Base-by-base conservation (phyloP, 2,329 filamentous ascomycete species). In the Aspergillus nomiae region DNA sequence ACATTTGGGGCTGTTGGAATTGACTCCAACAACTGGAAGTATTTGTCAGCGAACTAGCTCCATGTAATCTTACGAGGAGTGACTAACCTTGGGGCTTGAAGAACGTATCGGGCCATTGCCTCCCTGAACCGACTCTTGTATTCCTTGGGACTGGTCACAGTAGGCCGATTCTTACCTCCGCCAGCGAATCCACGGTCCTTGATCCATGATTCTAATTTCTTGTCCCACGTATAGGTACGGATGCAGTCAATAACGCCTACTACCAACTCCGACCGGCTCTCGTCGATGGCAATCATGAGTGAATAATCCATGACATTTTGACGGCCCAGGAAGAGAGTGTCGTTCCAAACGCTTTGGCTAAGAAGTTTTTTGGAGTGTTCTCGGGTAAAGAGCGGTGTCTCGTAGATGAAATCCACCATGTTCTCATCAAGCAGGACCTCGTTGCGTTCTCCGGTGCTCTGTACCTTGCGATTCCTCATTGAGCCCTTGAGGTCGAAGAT, bases 231-330 rank as follows among this genome's bases (percentile, higher is more conserved):
- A 76, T 98, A 99, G 0, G 95, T 99, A 60, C 95, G 89, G 69
- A 99, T 98, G 76, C 95, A 98, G 77, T 99, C 94, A 67, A 99
- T 98, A 72, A 99, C 98, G 5, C 95, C 95, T 2, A 99, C 94
- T 16, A 98, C 92, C 16, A 99, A 87, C 79, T 99, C 94, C 72
- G 94, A 94, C 66, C 89, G 87, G 43, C 85, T 85, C 76, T 97
- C 95, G 72, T 99, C 94, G 51, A 99, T 96, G 0, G 94, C 96
- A 60, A 97, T 94, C 95, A 99, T 99, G 51, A 99, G 86, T 28
- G 91, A 95, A 80, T 99, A 99, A 79, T 99, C 95, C 95, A 99
- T 99, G 60, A 99, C 95, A 71, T 98, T 95, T 74, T 98, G 94
- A 45, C 93, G 89, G 55, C 92, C 93, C 58, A 99, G 81, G 81